These are phyloP conservation scores for Trametes pubescens DNA, from an alignment of 1,284 basidiomycete genomes.

Conservation along the genomic window DNA sequence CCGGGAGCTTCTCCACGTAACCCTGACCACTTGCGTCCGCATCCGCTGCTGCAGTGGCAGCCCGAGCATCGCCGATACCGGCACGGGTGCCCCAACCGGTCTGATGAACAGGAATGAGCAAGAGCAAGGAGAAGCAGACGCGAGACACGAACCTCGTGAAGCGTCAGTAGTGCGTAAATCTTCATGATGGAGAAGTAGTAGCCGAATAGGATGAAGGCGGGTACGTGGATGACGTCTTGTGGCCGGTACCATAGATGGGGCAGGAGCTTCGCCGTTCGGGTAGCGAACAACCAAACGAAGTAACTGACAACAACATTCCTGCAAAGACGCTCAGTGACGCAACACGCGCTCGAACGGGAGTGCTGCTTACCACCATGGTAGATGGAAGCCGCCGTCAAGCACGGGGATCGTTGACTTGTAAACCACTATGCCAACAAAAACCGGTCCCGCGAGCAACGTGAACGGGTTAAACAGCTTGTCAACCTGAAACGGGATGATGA, in stretches of 20 bases:
- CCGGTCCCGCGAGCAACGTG: constrained; percentile 85
- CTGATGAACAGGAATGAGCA: constrained; percentile 42
- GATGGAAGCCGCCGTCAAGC: constrained; percentile 82
- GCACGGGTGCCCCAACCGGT: constrained; percentile 93
- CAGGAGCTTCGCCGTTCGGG: constrained; percentile 86
- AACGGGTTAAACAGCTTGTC: constrained; percentile 94
- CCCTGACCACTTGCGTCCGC: constrained; percentile 19
- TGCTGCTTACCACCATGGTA: constrained; percentile 82
- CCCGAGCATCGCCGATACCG: constrained; percentile 84
- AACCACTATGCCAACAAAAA: constrained; percentile 78
- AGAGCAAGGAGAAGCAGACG: background rate
- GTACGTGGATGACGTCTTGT: constrained; percentile 87
- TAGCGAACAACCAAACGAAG: constrained; percentile 82
- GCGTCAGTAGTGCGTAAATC: constrained; percentile 44
- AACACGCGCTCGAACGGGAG: background rate
- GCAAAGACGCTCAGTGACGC: constrained; percentile 7
- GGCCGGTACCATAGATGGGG: constrained; percentile 90
- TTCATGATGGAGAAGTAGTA: constrained; percentile 65
- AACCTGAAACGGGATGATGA: constrained; percentile 53
- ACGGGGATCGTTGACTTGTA: constrained; percentile 80
- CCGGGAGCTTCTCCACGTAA: constrained; percentile 42
- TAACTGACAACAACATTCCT: constrained; percentile 84
- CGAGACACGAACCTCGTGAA: constrained; percentile 41
- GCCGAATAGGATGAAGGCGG: constrained; percentile 91
- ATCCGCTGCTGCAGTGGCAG: constrained; percentile 73